Evolutionary conservation across 2,329 filamentous ascomycete species (phyloP), one percentile per base, ranked within the genome.

Genomic region (Alternaria burnsii): DNA sequence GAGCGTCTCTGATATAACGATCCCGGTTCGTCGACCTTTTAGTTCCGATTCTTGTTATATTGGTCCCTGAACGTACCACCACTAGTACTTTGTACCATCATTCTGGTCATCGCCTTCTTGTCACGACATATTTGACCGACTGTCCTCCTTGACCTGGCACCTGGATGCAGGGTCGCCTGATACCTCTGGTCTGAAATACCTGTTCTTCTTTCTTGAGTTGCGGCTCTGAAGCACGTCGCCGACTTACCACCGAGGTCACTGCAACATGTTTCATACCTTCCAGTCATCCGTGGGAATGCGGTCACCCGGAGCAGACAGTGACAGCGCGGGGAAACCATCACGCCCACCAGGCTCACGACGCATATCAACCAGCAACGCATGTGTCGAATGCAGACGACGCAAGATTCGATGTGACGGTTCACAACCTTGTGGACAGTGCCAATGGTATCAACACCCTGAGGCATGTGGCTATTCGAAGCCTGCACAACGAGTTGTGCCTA

Each of bases 401-500:
- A 95, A 94, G 79, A 94, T 94, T 56, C 89, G 92, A 65, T 95
- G 92, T 74, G 91, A 94, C 80, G 92, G 92, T 55, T 87, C 89
- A 67, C 89, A 92, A 72, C 92, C 92, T 11, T 95, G 92, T 74
- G 90, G 91, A 38, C 91, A 93, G 75, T 95, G 92, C 75, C 86
- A 91, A 59, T 93, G 91, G 77, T 94, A 92, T 75, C 88, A 92
- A 58, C 91, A 91, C 63, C 89, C 91, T 4, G 91, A 93, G 63
- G 84, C 88, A 55, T 94, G 92, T 75, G 89, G 89, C 71, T 94
- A 94, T 77, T 90, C 92, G 67, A 93, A 94, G 79, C 91, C 93
- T 65, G 86, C 91, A 16, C 90, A 92, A 76, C 83, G 90, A 62
- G 87, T 92, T 10, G 89, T 92, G 59, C 91, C 91, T 0, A 94